Evolutionary conservation across 495 filamentous ascomycete species (phyloP).

Genomic region (Aspergillus diversus): DNA sequence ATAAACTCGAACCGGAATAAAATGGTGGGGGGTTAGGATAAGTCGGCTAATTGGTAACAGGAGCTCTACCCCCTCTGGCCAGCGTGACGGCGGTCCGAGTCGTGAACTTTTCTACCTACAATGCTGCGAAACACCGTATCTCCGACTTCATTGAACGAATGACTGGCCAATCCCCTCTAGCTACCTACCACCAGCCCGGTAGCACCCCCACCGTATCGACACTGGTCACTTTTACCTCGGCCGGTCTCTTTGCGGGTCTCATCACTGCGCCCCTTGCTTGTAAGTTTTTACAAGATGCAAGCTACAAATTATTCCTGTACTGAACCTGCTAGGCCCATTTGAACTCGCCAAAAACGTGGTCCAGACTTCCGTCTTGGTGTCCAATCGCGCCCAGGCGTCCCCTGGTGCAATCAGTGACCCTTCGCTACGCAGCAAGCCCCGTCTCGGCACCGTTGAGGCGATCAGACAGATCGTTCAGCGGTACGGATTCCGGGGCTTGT

Average conservation of each 20-base stretch:
- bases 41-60: slow-evolving; percentile 43
- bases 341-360: slow-evolving; percentile 93
- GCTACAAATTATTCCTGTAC: not conserved
- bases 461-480: slow-evolving; percentile 78
- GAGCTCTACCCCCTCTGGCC: slow-evolving; percentile 76
- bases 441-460: slow-evolving; percentile 80
- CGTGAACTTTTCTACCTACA: slow-evolving; percentile 92
- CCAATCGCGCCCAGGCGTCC: slow-evolving; percentile 63
- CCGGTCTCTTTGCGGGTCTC: slow-evolving; percentile 78
- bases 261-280: slow-evolving; percentile 84
- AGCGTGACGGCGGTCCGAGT: slow-evolving; percentile 90
- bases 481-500: slow-evolving; percentile 76
- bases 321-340: slow-evolving; percentile 69
- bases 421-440: slow-evolving; percentile 69
- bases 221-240: slow-evolving; percentile 73
- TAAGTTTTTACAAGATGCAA: slow-evolving; percentile 44
- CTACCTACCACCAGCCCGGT: slow-evolving; percentile 69
- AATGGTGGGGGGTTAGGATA: not conserved
- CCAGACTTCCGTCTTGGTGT: slow-evolving; percentile 86
- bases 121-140: slow-evolving; percentile 76
- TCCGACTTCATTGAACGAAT: slow-evolving; percentile 51
- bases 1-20: not conserved
- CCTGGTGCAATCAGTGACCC: slow-evolving; percentile 58
- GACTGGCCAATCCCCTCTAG: slow-evolving; percentile 71
- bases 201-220: slow-evolving; percentile 70